A percentile compares a stretch with the other conserved stretches of the same genome.
phyloP scores from a whole-genome alignment of 176 grass and related monocot genomes.

The Carex kokanica region DNA sequence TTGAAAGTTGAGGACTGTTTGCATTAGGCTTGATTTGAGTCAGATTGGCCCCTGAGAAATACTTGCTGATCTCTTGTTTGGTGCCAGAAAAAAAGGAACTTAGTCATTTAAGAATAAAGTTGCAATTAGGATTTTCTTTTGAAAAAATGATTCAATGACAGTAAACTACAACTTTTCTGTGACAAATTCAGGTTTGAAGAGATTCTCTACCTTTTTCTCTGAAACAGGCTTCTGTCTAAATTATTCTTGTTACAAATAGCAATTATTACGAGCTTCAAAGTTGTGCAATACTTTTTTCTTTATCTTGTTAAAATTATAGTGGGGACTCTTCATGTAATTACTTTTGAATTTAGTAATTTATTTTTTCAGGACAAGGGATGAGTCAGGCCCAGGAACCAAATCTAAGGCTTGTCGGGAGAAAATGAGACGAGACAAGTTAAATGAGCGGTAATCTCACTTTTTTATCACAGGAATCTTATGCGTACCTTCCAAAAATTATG shows the following conservation, averaged over 20 bases:
- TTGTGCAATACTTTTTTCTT: not conserved
- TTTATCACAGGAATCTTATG: not conserved
- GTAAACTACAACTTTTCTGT: not conserved
- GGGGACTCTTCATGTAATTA: not conserved
- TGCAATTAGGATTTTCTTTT: not conserved
- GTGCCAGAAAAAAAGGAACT: not conserved
- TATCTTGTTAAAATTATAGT: not conserved
- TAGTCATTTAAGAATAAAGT: not conserved
- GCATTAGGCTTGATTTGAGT: not conserved
- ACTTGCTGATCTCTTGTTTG: not conserved
- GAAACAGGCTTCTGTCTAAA: not conserved
- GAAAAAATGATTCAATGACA: not conserved
- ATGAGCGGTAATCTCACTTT: conserved; percentile 35
- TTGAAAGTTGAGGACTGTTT: not conserved
- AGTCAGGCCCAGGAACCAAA: conserved; percentile 26
- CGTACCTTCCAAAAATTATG: not conserved
- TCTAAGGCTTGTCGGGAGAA: conserved; percentile 43
- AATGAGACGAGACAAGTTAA: conserved; percentile 41
- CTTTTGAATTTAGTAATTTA: conserved; percentile 27
- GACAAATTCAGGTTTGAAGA: not conserved
- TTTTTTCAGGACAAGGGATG: conserved; percentile 39
- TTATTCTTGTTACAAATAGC: not conserved
- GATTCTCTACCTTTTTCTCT: not conserved
- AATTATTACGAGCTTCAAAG: not conserved
- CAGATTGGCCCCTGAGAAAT: not conserved